Base-by-base conservation (phyloP, 2,329 filamentous ascomycete genomes). In the Penicillium sp. region DNA sequence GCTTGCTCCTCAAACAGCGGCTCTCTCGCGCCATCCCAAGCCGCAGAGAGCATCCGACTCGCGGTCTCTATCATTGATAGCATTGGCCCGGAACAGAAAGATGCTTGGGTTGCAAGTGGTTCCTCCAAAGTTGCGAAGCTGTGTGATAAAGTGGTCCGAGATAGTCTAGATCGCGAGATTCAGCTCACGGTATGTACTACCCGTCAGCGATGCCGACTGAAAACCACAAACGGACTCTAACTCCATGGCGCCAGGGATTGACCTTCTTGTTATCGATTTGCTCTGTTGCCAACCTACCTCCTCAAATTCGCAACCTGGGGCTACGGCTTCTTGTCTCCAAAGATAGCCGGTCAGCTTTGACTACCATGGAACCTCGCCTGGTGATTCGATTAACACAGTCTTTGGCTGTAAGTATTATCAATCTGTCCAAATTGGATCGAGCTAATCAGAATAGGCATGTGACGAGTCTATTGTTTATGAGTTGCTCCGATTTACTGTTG, bases 1-100 rank as follows among this genome's bases (percentile, higher is more conserved):
- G 69, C 69, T 24, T 75, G 72, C 48, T 77, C 74, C n/a, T 67
- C 69, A 10, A 73, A 63, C 40, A 72, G 65, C 40, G 68, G 61
- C 37, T 58, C 56, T 13, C 45, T 74, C 13, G 62, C 64, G 7
- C 39, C 60, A 0, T 37, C 59, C 0, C 63, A 74, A 21, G 66
- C 70, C 8, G 60, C 67, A 11, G 64, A 75, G 49, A 71, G 73
- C 28, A 67, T 77, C 36, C 60, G 64, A 6, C 57, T 77, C 14
- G 72, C 73, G 0, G 69, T 71, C 31, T 66, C 65, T 2, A 73
- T 76, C 31, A 67, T 69, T 19, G 66, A 71, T 33, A 65, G 63
- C 31, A 67, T 77, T 43, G 64, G 74, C 5, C 48, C 54, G 7
- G 60, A 59, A 6, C 71, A 73, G 48, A 74, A 67, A 47, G 39